Percentiles rank a stretch among this genome's conserved stretches.
These are phyloP conservation scores for Rhizopus delemar DNA, from an alignment of 371 early-diverging fungal species.

Conservation along the genomic window DNA sequence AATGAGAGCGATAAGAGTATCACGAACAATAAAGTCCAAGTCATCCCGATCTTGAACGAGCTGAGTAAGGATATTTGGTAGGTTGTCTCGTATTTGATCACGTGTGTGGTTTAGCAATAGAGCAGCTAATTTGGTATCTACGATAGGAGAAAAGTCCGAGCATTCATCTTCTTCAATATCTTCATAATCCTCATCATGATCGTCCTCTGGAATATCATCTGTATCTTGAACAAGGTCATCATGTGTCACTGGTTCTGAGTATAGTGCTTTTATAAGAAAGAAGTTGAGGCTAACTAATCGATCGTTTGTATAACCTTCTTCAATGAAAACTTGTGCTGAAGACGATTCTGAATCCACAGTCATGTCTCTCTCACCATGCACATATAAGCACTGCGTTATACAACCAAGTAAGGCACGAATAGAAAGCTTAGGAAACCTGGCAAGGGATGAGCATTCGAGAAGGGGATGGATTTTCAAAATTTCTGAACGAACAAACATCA, in stretches of 20 bases:
- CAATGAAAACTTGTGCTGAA: background rate
- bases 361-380: constrained; percentile 62
- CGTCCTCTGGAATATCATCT: constrained; percentile 20
- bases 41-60: constrained; percentile 62
- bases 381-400: constrained; percentile 48
- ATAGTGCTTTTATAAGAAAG: background rate
- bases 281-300: background rate
- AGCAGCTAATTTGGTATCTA: constrained; percentile 12
- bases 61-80: constrained; percentile 50
- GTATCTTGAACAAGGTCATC: constrained; percentile 1
- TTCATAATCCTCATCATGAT: constrained; percentile 25
- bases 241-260: background rate
- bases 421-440: constrained; percentile 44
- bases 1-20: constrained; percentile 34
- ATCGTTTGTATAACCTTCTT: background rate
- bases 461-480: constrained; percentile 47
- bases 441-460: constrained; percentile 43
- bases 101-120: constrained; percentile 53
- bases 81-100: constrained; percentile 23
- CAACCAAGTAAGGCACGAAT: constrained; percentile 57
- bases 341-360: constrained; percentile 12
- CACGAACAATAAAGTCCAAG: constrained; percentile 63
- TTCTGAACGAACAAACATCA: constrained; percentile 56
- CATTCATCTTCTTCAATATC: constrained; percentile 19
- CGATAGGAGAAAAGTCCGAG: too few species aligned